Evolutionary conservation across 805 yeast genomes (phyloP).

Genomic region (Torulaspora quercuum): DNA sequence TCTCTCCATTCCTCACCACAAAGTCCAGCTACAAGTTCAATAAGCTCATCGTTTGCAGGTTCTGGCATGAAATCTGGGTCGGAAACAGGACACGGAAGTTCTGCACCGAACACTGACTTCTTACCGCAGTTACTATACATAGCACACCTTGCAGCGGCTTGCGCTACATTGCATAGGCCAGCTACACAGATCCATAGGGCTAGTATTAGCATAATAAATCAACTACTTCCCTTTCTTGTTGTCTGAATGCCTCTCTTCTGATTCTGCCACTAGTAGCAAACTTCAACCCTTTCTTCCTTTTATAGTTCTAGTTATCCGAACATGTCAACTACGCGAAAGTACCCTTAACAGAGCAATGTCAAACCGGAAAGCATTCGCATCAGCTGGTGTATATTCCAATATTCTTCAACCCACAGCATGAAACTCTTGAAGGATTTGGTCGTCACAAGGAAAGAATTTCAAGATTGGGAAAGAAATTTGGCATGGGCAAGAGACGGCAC

Average conservation of each 20-base stretch:
- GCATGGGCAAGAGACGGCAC: conserved; percentile 34
- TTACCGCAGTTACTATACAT: conserved; percentile 64
- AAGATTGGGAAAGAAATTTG: conserved; percentile 27
- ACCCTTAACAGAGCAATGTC: no score
- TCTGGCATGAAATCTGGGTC: conserved; percentile 47
- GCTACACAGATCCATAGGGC: conserved; percentile 9
- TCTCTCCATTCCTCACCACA: conserved; percentile 72
- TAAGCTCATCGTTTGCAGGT: conserved; percentile 38
- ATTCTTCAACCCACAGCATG: no score
- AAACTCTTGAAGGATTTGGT: conserved; percentile 30
- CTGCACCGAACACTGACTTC: conserved; percentile 69
- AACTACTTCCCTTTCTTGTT: no score
- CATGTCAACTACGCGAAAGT: no score
- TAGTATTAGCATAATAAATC: conserved; percentile 4
- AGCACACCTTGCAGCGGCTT: conserved; percentile 32
- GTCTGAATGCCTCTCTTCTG: no score
- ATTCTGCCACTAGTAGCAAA: no score
- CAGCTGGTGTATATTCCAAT: no score
- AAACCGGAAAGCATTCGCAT: no score
- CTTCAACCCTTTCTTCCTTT: no score
- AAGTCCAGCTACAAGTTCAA: conserved; percentile 47
- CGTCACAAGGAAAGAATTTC: conserved; percentile 29
- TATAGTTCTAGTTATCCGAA: no score
- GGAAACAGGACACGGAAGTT: conserved; percentile 72
- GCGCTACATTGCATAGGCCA: conserved; percentile 12